A percentile compares a stretch with the other conserved stretches of the same genome.
These are phyloP conservation scores for Trypanosoma grayi DNA, from an alignment of 208 protist species.

Conservation along the genomic window DNA sequence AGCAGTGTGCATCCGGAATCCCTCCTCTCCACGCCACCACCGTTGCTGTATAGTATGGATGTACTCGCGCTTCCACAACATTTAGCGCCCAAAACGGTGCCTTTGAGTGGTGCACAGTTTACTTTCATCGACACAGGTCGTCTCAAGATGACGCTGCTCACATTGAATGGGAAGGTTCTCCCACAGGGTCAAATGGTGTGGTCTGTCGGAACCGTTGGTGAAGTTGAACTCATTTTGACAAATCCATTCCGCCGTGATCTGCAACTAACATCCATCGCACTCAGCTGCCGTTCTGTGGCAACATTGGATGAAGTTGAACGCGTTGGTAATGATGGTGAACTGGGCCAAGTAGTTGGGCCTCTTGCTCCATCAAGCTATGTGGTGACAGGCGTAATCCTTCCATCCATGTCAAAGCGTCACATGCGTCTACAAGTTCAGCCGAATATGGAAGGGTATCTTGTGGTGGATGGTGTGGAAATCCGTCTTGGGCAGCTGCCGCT, in stretches of 20 bases:
- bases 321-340: neutral
- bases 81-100: constrained; percentile 75
- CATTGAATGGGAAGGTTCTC: constrained; percentile 73
- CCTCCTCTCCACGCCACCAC: constrained; percentile 29
- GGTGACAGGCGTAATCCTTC: constrained; percentile 49
- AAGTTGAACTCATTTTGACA: constrained; percentile 62
- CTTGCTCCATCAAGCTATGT: constrained; percentile 64
- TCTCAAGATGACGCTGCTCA: constrained; percentile 80
- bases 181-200: constrained; percentile 69
- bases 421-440: constrained; percentile 73
- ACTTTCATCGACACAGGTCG: constrained; percentile 88
- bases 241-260: constrained; percentile 66
- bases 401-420: constrained; percentile 36
- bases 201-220: constrained; percentile 75
- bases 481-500: constrained; percentile 28
- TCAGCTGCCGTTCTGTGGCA: constrained; percentile 41
- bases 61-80: constrained; percentile 70
- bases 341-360: constrained; percentile 14
- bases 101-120: constrained; percentile 78
- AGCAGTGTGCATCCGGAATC: constrained; percentile 32
- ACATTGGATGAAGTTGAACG: constrained; percentile 8
- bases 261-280: constrained; percentile 43
- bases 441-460: constrained; percentile 50
- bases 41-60: constrained; percentile 71
- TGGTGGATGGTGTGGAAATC: constrained; percentile 64